Evolutionary conservation across 176 grass and related monocot genomes (phyloP).

Genomic region (Urochloa ruziziensis): DNA sequence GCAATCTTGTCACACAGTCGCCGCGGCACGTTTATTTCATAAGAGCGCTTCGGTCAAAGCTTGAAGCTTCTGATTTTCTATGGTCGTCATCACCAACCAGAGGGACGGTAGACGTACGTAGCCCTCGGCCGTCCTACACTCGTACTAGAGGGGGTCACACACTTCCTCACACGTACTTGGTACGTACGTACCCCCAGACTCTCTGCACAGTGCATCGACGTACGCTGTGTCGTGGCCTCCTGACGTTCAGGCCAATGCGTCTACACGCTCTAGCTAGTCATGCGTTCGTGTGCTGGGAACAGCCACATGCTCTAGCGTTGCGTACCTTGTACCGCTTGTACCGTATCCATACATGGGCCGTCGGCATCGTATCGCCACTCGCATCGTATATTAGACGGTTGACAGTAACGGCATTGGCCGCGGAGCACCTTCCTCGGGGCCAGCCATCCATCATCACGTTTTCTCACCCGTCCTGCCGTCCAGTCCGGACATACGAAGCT

Average conservation of each 20-base stretch:
- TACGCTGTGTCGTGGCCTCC: neutral
- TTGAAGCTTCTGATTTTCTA: too few species aligned
- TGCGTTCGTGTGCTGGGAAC: neutral
- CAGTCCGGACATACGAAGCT: neutral
- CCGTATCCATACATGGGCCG: neutral
- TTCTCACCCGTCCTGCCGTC: neutral
- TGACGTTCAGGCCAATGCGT: neutral
- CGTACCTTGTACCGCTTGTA: neutral
- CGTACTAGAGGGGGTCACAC: too few species aligned
- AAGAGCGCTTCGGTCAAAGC: too few species aligned
- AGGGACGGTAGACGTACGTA: too few species aligned
- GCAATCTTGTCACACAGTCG: too few species aligned
- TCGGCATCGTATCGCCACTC: neutral
- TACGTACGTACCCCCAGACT: too few species aligned
- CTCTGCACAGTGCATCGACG: too few species aligned
- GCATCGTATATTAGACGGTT: neutral
- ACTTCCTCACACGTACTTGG: too few species aligned
- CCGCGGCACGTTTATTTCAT: too few species aligned
- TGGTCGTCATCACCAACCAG: too few species aligned
- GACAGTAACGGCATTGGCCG: neutral
- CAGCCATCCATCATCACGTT: neutral
- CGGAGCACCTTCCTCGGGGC: neutral
- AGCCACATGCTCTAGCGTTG: neutral
- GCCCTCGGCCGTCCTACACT: too few species aligned
- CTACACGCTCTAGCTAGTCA: neutral